Base-by-base conservation (phyloP, 331 rosid genomes). In the Quercus lobata region DNA sequence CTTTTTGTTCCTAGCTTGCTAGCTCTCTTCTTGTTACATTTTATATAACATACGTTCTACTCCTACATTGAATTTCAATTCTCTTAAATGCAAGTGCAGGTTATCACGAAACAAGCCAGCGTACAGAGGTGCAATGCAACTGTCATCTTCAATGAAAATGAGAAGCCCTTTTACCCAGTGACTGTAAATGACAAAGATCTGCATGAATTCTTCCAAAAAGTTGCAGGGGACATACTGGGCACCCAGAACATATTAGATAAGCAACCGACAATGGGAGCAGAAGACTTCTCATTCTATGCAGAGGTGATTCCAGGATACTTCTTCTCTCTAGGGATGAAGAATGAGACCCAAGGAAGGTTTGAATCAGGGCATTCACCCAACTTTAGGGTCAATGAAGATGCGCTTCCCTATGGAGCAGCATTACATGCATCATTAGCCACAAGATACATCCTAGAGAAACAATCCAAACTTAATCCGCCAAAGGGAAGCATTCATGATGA, bases 81-180 rank as follows among this genome's bases (percentile, higher is more conserved):
- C 41, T 24, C 25, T 78, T 22, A 19, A 66, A 27, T 65, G 54
- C 1, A 27, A 53, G 27, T 71, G 72, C 80, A 90, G 97, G 92
- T 90, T 82, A 87, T 90, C 72, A 86, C 77, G 21, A 85, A 84
- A 34, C 97, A 92, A 84, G 97, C 97, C 79, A 84, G 88, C 21
- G 97, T 90, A 16, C 93, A 89, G 35, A 87, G 96, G 78, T 90
- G 97, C 89, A 90, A 87, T 76, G 97, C 93, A 61, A 89, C 92
- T 2, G 91, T 90, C 24, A 56, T 21, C 46, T 92, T 92, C 79
- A 71, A 74, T 15, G 84, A 77, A 14, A 53, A 57, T 0, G 78
- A 79, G 34, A 82, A 65, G 57, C 74, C 88, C 71, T 80, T 68
- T 75, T 79, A 80, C 87, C 93, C 97, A 2, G 89, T 85, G 1